Evolutionary conservation across 805 yeast genomes (phyloP).

Genomic region (Myxozyma geophila): DNA sequence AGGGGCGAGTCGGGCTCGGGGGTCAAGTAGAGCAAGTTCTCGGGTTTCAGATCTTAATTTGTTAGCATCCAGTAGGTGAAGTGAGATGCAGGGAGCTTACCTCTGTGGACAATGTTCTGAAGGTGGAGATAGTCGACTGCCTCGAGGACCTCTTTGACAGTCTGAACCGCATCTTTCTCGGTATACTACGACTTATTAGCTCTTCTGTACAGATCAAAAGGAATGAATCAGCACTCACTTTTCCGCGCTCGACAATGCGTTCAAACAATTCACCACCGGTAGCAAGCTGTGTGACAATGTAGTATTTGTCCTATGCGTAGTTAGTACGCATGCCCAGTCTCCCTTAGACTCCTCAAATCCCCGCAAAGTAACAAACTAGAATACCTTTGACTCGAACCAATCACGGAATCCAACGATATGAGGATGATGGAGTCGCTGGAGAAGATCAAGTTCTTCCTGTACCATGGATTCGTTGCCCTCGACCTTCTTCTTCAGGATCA

Average conservation of each 20-base stretch:
- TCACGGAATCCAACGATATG: constrained; percentile 88
- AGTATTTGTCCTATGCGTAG: constrained; percentile 69
- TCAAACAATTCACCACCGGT: constrained; percentile 96
- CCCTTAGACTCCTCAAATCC: too few species aligned
- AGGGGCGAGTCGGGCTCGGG: constrained; percentile 65
- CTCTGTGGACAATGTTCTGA: constrained; percentile 80
- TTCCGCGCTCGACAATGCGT: constrained; percentile 75
- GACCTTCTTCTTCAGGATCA: constrained; percentile 81
- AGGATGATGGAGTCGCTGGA: constrained; percentile 73
- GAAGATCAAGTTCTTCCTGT: constrained; percentile 72
- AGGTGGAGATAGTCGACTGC: constrained; percentile 82
- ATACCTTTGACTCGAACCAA: constrained; percentile 80
- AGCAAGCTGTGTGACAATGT: constrained; percentile 91
- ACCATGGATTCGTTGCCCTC: constrained; percentile 78
- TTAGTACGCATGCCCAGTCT: background rate
- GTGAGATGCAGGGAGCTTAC: constrained; percentile 3
- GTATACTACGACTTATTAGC: constrained; percentile 59
- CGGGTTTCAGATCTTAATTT: constrained; percentile 79
- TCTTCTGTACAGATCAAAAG: background rate
- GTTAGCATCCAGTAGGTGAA: background rate
- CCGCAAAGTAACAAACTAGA: background rate
- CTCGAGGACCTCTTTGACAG: constrained; percentile 71
- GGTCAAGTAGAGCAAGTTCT: constrained; percentile 78
- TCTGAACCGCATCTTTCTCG: constrained; percentile 81
- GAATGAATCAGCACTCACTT: constrained; percentile 9